phyloP scores from a whole-genome alignment of 2,329 filamentous ascomycete species.

The Calonectria ilicicola region DNA sequence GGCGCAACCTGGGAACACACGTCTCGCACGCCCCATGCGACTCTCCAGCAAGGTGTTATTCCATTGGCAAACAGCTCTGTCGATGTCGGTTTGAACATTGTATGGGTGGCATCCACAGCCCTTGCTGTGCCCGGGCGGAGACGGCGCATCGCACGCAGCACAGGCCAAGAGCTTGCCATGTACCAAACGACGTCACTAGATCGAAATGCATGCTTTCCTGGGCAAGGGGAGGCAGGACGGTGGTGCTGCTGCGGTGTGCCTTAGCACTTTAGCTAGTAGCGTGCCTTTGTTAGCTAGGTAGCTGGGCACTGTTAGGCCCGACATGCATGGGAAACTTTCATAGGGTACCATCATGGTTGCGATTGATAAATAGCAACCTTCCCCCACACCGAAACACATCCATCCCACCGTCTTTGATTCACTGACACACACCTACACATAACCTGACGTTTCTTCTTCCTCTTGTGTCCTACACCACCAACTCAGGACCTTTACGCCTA shows the following conservation, averaged over 20 bases:
- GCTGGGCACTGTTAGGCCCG: neutral
- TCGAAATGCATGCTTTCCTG: neutral
- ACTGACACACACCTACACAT: neutral
- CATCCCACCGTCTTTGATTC: neutral
- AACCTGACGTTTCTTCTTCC: neutral
- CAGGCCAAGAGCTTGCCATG: neutral
- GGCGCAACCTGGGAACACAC: neutral
- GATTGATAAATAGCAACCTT: constrained; percentile 24
- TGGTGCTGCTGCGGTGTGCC: neutral
- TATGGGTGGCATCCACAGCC: neutral
- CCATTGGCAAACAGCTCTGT: neutral
- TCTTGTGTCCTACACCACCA: neutral
- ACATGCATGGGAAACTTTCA: neutral
- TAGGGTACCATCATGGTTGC: neutral
- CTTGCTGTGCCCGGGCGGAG: neutral
- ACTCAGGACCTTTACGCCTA: neutral
- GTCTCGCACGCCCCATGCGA: neutral
- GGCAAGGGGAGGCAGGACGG: neutral
- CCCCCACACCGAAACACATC: constrained; percentile 9
- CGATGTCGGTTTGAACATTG: neutral
- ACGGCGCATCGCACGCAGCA: neutral
- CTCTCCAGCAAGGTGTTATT: neutral
- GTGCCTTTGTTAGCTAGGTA: no score
- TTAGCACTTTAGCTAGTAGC: neutral
- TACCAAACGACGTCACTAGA: constrained; percentile 8